Conservation (phyloP, 306 rosid species). For the Casuarina equisetifolia region DNA sequence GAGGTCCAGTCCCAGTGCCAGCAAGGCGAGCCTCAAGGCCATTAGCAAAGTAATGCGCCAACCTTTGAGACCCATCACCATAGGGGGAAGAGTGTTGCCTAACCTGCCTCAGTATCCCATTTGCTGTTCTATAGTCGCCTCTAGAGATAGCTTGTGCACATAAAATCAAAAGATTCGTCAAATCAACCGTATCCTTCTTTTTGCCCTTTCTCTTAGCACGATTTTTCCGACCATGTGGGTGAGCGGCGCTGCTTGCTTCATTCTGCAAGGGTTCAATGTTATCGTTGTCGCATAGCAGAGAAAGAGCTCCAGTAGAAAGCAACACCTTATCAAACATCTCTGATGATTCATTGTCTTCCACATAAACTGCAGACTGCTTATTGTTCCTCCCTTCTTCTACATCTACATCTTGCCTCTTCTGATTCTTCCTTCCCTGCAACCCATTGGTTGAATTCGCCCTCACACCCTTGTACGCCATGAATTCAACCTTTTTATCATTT, state of each 20-base stretch:
- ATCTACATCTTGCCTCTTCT: conserved; percentile 39
- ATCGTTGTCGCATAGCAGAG: neutral
- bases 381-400: conserved; percentile 51
- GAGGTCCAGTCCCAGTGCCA: conserved; percentile 48
- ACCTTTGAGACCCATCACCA: conserved; percentile 38
- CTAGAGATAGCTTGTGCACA: conserved; percentile 72
- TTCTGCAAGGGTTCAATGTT: neutral
- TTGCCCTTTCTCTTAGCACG: conserved; percentile 39
- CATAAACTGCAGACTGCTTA: conserved; percentile 44
- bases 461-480: conserved; percentile 30
- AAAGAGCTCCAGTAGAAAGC: conserved; percentile 16
- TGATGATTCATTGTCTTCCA: conserved; percentile 43
- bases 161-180: conserved; percentile 50
- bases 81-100: conserved; percentile 59
- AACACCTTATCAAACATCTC: conserved; percentile 55
- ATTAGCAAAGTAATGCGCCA: conserved; percentile 69
- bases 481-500: conserved; percentile 22
- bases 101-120: conserved; percentile 65
- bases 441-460: conserved; percentile 15
- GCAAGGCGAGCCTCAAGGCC: conserved; percentile 72
- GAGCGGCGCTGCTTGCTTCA: conserved; percentile 24
- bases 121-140: conserved; percentile 50
- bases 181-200: conserved; percentile 53
- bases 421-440: conserved; percentile 49
- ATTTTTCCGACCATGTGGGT: conserved; percentile 29